phyloP scores from a whole-genome alignment of 2,329 filamentous ascomycete species.

The Claviceps arundinis region DNA sequence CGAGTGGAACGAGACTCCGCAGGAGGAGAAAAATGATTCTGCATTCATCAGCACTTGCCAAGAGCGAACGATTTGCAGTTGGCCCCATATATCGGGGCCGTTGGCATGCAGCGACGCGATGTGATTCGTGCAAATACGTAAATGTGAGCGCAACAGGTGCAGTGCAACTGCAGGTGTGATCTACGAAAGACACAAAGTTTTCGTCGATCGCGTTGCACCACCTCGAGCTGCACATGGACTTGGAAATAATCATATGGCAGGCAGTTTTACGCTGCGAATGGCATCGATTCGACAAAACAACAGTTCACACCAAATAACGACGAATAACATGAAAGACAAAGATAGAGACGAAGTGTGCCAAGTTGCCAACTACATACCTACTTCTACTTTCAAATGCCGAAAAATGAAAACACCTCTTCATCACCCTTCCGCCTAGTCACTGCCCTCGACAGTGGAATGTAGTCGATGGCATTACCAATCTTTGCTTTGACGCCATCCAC shows the following conservation, averaged over 20 bases:
- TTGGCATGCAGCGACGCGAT: neutral
- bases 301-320: neutral
- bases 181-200: neutral
- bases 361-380: too few species aligned
- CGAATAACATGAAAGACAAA: neutral
- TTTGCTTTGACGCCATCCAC: constrained; percentile 58
- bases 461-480: constrained; percentile 56
- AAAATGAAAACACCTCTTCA: constrained; percentile 5
- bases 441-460: constrained; percentile 24
- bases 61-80: too few species aligned
- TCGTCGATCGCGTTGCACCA: neutral
- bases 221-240: neutral
- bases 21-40: neutral
- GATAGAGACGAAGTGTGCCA: too few species aligned
- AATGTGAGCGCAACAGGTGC: neutral
- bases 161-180: neutral
- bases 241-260: neutral
- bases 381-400: constrained; percentile 3
- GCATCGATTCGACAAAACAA: neutral
- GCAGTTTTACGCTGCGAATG: neutral
- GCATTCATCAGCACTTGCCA: neutral
- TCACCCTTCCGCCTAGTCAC: neutral
- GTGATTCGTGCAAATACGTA: neutral
- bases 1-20: neutral
- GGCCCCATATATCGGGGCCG: neutral